Conservation (phyloP, 2,329 filamentous ascomycete genomes). For the Colletotrichum sidae region DNA sequence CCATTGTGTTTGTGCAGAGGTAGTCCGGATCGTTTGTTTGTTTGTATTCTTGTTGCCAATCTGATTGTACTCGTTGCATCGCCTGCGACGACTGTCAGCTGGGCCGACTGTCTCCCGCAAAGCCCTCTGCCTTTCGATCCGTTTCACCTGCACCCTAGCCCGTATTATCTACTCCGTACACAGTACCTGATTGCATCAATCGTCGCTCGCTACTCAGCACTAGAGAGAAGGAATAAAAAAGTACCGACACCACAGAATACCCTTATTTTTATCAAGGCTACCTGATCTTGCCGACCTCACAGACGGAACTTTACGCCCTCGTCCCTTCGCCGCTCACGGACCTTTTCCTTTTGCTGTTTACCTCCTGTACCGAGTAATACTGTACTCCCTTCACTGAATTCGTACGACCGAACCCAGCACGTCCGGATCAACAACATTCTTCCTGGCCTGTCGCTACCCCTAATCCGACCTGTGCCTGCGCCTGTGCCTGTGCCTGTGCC, state of each 20-base stretch:
- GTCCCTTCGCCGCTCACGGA: conserved; percentile 22
- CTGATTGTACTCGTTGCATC: neutral
- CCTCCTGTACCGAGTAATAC: conserved; percentile 7
- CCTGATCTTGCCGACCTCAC: neutral
- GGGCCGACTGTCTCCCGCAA: no score
- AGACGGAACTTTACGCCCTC: conserved; percentile 11
- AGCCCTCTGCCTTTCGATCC: no score
- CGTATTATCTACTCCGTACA: no score
- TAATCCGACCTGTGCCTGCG: conserved; percentile 4
- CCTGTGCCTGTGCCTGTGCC: neutral
- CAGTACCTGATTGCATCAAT: no score
- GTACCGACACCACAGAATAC: no score
- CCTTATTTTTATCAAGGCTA: no score
- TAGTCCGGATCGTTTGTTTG: conserved; percentile 15
- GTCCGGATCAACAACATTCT: conserved; percentile 17
- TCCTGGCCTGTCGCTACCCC: conserved; percentile 17
- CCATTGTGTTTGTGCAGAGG: conserved; percentile 3
- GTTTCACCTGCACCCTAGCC: no score
- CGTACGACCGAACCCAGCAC: neutral
- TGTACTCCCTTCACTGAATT: no score
- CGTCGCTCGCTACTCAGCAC: no score
- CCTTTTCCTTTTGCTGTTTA: neutral
- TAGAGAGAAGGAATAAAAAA: no score
- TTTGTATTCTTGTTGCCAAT: neutral
- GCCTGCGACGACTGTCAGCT: no score